These are phyloP conservation scores for Cordyceps militaris DNA, from an alignment of 2,329 filamentous ascomycete genomes.

Conservation along the genomic window DNA sequence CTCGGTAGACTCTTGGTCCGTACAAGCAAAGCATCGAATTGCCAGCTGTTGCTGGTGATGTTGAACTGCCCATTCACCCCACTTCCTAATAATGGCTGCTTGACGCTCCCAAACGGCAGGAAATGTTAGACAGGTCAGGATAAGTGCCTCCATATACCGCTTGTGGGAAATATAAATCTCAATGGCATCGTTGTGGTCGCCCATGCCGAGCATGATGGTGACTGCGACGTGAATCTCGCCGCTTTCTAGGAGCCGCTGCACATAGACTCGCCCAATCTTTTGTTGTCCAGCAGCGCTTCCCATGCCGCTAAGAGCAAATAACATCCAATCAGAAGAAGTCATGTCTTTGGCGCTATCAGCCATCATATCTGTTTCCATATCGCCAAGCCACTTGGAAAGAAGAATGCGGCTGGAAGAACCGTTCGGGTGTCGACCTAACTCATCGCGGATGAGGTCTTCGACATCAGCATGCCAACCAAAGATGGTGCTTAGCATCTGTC, in stretches of 20 bases:
- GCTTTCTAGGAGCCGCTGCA: conserved; percentile 80
- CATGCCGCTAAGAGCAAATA: conserved; percentile 84
- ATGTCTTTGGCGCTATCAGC: conserved; percentile 75
- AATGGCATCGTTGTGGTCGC: conserved; percentile 88
- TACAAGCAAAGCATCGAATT: conserved; percentile 89
- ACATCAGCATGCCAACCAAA: conserved; percentile 93
- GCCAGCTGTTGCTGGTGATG: conserved; percentile 84
- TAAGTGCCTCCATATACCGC: conserved; percentile 84
- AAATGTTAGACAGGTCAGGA: conserved; percentile 76
- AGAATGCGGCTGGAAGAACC: conserved; percentile 75
- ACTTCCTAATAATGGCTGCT: conserved; percentile 80
- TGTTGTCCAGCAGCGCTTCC: conserved; percentile 70
- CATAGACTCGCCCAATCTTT: conserved; percentile 83
- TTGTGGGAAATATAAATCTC: conserved; percentile 92
- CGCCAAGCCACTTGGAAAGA: conserved; percentile 86
- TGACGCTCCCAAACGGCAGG: conserved; percentile 88
- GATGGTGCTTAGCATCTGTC: conserved; percentile 86
- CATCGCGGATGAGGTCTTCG: conserved; percentile 73
- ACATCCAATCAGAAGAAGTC: conserved; percentile 94
- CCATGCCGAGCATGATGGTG: conserved; percentile 86
- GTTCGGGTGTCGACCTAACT: conserved; percentile 65
- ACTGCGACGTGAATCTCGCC: conserved; percentile 89
- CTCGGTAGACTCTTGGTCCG: conserved; percentile 74
- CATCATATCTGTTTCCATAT: conserved; percentile 75
- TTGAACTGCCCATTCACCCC: conserved; percentile 87